phyloP scores from a whole-genome alignment of 371 early-diverging fungal species.

The Apophysomyces sp. region DNA sequence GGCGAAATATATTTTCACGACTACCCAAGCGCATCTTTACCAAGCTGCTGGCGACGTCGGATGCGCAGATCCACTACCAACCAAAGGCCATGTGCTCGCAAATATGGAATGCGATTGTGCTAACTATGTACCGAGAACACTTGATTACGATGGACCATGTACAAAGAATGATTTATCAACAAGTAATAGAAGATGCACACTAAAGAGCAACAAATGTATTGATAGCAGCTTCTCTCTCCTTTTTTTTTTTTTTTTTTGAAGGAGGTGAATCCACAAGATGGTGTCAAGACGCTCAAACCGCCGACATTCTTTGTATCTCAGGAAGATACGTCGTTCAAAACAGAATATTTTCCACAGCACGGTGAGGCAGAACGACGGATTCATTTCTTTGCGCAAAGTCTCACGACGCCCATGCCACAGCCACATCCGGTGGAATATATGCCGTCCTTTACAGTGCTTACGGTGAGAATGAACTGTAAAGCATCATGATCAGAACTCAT shows the following conservation, averaged over 20 bases:
- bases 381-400: constrained; percentile 86
- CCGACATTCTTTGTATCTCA: constrained; percentile 86
- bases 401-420: constrained; percentile 84
- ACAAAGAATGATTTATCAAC: constrained; percentile 77
- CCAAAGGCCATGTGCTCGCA: constrained; percentile 81
- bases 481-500: not conserved
- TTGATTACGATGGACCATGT: constrained; percentile 79
- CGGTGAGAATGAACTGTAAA: constrained; percentile 31
- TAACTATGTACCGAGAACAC: constrained; percentile 88
- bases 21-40: constrained; percentile 86
- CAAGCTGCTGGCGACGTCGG: constrained; percentile 73
- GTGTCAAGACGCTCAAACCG: constrained; percentile 69
- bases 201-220: not conserved
- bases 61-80: constrained; percentile 70
- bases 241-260: constrained; percentile 7
- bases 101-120: constrained; percentile 88
- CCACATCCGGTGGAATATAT: constrained; percentile 81
- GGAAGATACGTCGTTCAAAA: constrained; percentile 77
- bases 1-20: constrained; percentile 84
- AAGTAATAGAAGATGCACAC: constrained; percentile 39
- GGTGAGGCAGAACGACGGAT: constrained; percentile 88
- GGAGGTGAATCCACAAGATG: constrained; percentile 60
- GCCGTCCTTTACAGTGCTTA: constrained; percentile 88
- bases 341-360: constrained; percentile 76
- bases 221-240: not conserved